phyloP scores from a whole-genome alignment of 23 red algal species.

The Agarophyton chilense region DNA sequence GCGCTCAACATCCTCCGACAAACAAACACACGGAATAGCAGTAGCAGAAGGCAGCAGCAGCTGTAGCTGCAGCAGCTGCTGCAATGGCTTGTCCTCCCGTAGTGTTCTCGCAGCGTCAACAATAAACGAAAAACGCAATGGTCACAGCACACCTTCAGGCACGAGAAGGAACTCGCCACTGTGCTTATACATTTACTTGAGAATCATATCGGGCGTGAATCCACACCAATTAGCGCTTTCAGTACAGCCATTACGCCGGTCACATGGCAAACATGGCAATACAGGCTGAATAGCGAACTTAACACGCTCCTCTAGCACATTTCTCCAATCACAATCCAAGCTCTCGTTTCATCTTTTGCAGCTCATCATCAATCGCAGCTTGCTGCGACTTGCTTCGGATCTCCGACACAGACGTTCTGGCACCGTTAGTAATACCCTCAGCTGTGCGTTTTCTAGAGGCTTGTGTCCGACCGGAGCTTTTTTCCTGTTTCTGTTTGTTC shows the following conservation, averaged over 20 bases:
- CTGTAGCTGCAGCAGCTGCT: no score
- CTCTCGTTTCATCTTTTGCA: constrained; percentile 85
- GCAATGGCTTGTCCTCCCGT: constrained; percentile 48
- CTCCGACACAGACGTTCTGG: background rate
- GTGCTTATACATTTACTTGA: background rate
- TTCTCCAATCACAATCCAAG: constrained; percentile 64
- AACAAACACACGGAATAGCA: constrained; percentile 55
- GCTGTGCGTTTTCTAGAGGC: background rate
- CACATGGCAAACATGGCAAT: no score
- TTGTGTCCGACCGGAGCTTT: background rate
- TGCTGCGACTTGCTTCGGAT: background rate
- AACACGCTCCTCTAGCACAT: background rate
- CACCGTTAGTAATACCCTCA: background rate
- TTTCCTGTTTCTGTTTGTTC: background rate
- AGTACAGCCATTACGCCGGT: background rate
- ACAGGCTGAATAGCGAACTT: no score
- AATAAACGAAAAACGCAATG: background rate
- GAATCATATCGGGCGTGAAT: background rate
- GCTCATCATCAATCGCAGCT: constrained; percentile 77
- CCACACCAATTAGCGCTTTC: background rate
- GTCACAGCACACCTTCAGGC: background rate
- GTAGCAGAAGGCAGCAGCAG: no score
- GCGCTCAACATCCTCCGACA: constrained; percentile 28
- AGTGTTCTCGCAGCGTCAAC: background rate
- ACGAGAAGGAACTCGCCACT: background rate